phyloP scores from a whole-genome alignment of 2,329 filamentous ascomycete species.

The Samsoniella hepiali region DNA sequence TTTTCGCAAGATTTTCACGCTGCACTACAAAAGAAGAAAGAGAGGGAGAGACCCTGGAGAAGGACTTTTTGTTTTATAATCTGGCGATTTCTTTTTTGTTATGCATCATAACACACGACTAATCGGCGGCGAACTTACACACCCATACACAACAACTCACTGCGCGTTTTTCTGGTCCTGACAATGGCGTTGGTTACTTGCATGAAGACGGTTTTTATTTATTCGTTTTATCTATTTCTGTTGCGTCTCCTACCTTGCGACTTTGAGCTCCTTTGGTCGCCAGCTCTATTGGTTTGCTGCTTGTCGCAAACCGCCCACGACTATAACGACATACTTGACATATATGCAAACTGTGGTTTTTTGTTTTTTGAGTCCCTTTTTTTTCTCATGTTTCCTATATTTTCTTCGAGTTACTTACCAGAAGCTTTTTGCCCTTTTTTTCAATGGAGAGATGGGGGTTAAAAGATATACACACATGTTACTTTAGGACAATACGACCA shows the following conservation, averaged over 20 bases:
- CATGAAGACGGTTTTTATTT: slow-evolving; percentile 2
- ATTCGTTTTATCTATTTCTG: not conserved
- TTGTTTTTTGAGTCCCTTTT: not conserved
- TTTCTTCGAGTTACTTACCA: not conserved
- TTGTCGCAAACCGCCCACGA: slow-evolving; percentile 1
- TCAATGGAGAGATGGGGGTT: not conserved
- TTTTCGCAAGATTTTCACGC: not conserved
- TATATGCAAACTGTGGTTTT: slow-evolving; percentile 5
- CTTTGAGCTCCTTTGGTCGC: not conserved
- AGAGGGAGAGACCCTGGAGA: not conserved
- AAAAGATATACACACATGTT: not conserved
- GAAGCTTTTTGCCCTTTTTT: not conserved
- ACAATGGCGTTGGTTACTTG: slow-evolving; percentile 12
- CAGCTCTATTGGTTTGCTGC: not conserved
- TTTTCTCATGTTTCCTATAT: not conserved
- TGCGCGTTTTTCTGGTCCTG: not conserved
- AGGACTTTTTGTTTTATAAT: slow-evolving; percentile 1
- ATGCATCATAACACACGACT: slow-evolving; percentile 7
- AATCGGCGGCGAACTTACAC: not conserved
- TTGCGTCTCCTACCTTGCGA: not conserved
- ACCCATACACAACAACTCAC: not conserved
- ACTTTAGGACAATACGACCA: not conserved
- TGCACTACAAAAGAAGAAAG: not conserved
- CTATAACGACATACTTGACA: slow-evolving; percentile 14
- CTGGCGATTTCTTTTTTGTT: not conserved